Base-by-base conservation (phyloP, 331 rosid species). In the Ulmus americana region DNA sequence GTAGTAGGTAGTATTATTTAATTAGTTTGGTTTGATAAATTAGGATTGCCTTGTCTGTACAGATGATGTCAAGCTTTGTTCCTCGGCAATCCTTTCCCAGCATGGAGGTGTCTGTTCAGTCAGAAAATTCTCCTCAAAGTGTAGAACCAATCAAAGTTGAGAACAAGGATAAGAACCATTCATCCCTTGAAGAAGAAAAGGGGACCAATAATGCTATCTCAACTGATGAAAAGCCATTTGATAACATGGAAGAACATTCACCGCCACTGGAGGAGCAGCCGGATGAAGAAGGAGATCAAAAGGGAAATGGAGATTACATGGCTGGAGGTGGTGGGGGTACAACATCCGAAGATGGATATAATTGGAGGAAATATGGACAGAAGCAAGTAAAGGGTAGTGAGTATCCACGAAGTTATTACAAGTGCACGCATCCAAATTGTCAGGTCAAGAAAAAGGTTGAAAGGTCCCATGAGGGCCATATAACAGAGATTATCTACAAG, bases 381-480 rank as follows among this genome's bases (percentile, higher is more conserved):
- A 92, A 92, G 79, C 98, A 89, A 65, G 98, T 92, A 11, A 92
- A 92, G 74, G 98, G 98, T 10, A 92, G 98, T 5, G 98, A 92
- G 82, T 92, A 75, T 67, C 98, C 98, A 0, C 85, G 97, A 39
- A 91, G 97, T 76, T 91, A 91, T 77, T 91, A 88, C 81, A 91
- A 91, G 74, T 91, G 97, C 71, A 91, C 97, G 0, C 87, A 86
- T 75, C 81, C 85, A 3, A 88, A 83, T 71, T 91, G 97, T 77
- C 92, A 55, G 53, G 97, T 91, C 47, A 91, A 88, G 79, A 92
- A 89, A 90, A 92, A 92, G 69, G 95, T 92, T 5, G 98, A 92
- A 68, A 78, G 94, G 67, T 88, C 96, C 73, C 90, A 80, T 0
- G 96, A 92, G 79, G 96, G 96, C 74, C 96, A 88, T 65, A 80